Evolutionary conservation across 495 filamentous ascomycete genomes (phyloP), one percentile per base, ranked within the genome.

Genomic region (Penicillium maclennaniae): DNA sequence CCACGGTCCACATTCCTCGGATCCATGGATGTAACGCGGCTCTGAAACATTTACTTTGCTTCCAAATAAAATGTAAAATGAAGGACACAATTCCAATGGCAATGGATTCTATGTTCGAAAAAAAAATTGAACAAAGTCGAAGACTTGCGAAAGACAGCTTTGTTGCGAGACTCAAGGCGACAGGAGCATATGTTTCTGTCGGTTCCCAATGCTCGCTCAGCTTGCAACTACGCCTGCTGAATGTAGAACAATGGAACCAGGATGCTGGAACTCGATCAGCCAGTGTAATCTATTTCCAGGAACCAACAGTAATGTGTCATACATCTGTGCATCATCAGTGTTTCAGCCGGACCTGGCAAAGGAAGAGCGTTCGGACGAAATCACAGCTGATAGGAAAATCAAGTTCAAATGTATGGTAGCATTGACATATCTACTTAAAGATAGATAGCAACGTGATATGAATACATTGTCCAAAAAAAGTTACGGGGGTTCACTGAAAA

Each of bases 401-500:
- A 34, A 34, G 31, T 4, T 10, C 14, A 34, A 12, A 34, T 14
- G 7, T 23, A n/a, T 4, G 10, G 20, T 6, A 14, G 38, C 38
- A 54, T 12, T 34, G 25, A 19, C 40, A 40, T 43, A 31, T 61
- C 42, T 27, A 53, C n/a, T 52, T 56, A 57, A 61, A 50, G 46
- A 53, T 47, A 61, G 42, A 55, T 45, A 54, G 52, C 38, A 48
- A 57, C 47, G 41, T 53, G 50, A 19, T 60, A 56, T 40, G 43
- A 42, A 60, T 62, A 67, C 59, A 63, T 66, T 60, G 55, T 49
- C 48, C n/a, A n/a, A 53, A 62, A 67, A 51, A 59, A 52, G 49
- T 56, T 63, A 61, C 59, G 48, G 56, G 54, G 25, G 45, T 34
- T 58, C 51, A 58, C 65, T 71, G 63, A 59, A 69, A 53, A 61